phyloP scores from a whole-genome alignment of 2,329 filamentous ascomycete species.

The Clarireedia paspali region DNA sequence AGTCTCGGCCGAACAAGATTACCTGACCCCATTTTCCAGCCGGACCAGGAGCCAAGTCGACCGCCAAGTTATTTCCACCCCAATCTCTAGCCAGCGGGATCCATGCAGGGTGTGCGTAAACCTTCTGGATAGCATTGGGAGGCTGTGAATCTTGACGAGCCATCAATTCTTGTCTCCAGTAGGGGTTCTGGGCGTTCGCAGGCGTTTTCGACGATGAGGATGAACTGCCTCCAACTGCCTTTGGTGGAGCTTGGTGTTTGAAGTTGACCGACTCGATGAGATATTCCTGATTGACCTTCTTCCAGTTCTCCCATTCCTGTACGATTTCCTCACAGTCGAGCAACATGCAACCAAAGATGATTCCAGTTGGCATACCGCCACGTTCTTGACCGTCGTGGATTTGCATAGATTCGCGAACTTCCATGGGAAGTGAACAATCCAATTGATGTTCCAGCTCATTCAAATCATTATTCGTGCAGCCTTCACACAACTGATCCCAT shows the following conservation, averaged over 20 bases:
- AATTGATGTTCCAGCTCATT: slow-evolving; percentile 96
- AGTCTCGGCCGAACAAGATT: slow-evolving; percentile 93
- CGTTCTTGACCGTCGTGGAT: slow-evolving; percentile 96
- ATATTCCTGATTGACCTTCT: slow-evolving; percentile 84
- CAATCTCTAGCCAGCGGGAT: slow-evolving; percentile 94
- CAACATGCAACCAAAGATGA: slow-evolving; percentile 90
- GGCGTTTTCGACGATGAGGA: slow-evolving; percentile 62
- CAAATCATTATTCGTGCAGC: slow-evolving; percentile 86
- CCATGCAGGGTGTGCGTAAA: slow-evolving; percentile 90
- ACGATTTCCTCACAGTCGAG: slow-evolving; percentile 97
- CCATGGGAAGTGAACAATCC: slow-evolving; percentile 86
- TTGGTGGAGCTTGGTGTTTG: slow-evolving; percentile 59
- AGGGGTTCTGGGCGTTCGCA: slow-evolving; percentile 44
- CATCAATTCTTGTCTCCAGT: slow-evolving; percentile 81
- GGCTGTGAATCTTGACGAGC: slow-evolving; percentile 84
- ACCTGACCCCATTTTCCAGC: slow-evolving; percentile 92
- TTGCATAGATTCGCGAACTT: slow-evolving; percentile 85
- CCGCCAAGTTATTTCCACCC: slow-evolving; percentile 95
- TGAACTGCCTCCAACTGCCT: slow-evolving; percentile 58
- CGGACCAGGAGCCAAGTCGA: slow-evolving; percentile 87
- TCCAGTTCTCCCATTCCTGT: slow-evolving; percentile 97
- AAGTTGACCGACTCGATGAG: slow-evolving; percentile 46
- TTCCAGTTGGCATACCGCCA: slow-evolving; percentile 80
- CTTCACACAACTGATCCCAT: slow-evolving; percentile 86
- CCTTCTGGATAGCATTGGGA: slow-evolving; percentile 77